Percentiles rank a stretch among this genome's conserved stretches.
Conservation (phyloP, 2,329 filamentous ascomycete species). For the Arthrobotrys iridis region DNA sequence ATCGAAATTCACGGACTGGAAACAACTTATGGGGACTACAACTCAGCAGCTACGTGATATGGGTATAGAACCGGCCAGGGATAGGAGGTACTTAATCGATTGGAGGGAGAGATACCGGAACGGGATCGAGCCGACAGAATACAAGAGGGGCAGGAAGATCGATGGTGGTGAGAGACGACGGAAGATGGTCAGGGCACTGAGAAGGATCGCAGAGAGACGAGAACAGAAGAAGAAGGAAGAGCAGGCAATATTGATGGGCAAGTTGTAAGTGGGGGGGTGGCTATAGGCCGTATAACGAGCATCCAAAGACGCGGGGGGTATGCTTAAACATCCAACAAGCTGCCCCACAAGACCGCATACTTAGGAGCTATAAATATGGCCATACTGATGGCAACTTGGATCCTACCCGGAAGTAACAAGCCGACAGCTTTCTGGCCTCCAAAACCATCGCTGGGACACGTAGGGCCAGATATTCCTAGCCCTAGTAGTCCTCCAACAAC, state of each 20-base stretch:
- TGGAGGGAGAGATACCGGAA: constrained; percentile 86
- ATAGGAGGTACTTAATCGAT: constrained; percentile 81
- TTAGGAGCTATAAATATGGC: no score
- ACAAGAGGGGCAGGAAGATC: constrained; percentile 85
- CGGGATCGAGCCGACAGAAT: constrained; percentile 74
- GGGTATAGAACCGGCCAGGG: constrained; percentile 85
- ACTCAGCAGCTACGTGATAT: constrained; percentile 81
- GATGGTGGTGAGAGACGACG: constrained; percentile 93
- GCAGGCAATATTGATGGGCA: constrained; percentile 29
- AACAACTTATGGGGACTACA: constrained; percentile 83
- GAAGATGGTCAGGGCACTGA: constrained; percentile 87
- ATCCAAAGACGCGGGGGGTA: no score
- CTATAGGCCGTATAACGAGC: no score
- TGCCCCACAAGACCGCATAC: no score
- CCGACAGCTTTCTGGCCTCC: no score
- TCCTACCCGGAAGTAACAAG: no score
- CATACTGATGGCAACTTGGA: no score
- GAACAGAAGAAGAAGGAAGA: constrained; percentile 67
- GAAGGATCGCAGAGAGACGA: constrained; percentile 79
- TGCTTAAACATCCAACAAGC: no score
- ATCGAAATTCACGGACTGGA: constrained; percentile 89
- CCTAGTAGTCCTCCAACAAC: no score
- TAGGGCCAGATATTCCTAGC: no score
- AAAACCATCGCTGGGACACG: no score
- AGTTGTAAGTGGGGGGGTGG: background rate